These are phyloP conservation scores for Globisporangium cylindrosporum DNA, from an alignment of 352 stramenopile species.

Conservation along the genomic window DNA sequence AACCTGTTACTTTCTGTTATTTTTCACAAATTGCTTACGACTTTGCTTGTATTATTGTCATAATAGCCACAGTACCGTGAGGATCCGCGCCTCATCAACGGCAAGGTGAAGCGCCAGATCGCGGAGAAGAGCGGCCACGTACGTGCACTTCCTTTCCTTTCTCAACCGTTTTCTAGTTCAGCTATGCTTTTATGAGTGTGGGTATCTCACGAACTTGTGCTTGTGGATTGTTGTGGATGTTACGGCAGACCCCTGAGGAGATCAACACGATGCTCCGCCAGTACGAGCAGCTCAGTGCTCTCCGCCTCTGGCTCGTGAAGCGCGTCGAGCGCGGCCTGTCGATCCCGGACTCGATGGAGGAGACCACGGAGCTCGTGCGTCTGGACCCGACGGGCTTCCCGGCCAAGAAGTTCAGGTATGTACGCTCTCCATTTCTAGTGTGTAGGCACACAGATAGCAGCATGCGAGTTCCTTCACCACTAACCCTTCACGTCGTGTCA, in stretches of 20 bases:
- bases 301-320: constrained; percentile 79
- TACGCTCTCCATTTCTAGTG: neutral
- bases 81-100: constrained; percentile 76
- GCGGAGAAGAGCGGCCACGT: constrained; percentile 80
- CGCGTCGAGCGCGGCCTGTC: constrained; percentile 71
- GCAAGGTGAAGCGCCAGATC: constrained; percentile 83
- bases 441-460: neutral
- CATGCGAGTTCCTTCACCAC: neutral
- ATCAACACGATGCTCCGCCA: constrained; percentile 87
- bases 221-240: neutral
- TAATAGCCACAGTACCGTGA: constrained; percentile 58
- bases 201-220: neutral
- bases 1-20: neutral
- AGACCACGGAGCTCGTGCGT: constrained; percentile 79
- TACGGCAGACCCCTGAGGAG: constrained; percentile 62
- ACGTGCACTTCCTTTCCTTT: constrained; percentile 7
- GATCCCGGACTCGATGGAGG: constrained; percentile 71
- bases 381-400: constrained; percentile 85
- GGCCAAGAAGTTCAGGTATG: constrained; percentile 76
- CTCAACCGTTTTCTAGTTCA: neutral
- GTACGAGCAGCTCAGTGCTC: constrained; percentile 75
- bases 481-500: neutral
- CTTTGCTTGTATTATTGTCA: neutral
- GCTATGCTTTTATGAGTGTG: neutral
- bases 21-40: neutral